A percentile compares a stretch with the other conserved stretches of the same genome.
Conservation (phyloP, 805 yeast genomes). For the Wickerhamomyces subpelliculosus region DNA sequence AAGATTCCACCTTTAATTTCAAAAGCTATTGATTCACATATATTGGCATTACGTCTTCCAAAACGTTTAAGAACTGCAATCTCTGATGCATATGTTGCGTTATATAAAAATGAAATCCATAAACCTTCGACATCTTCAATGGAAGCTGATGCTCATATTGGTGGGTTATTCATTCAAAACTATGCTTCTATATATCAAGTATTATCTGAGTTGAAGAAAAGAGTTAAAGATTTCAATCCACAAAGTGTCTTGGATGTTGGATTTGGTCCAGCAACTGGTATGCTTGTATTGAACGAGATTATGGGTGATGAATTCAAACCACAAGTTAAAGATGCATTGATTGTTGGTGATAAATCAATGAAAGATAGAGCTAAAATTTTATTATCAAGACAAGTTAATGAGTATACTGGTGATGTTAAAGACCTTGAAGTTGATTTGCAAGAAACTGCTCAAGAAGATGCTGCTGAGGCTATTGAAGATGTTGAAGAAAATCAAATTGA, state of each 20-base stretch:
- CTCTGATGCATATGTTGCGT: constrained; percentile 43
- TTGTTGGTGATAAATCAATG: constrained; percentile 71
- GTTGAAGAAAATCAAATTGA: constrained; percentile 13
- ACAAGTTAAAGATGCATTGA: constrained; percentile 57
- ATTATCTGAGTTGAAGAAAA: constrained; percentile 53
- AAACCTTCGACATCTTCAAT: constrained; percentile 33
- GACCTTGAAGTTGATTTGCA: constrained; percentile 13
- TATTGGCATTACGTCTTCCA: constrained; percentile 55
- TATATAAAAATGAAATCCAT: constrained; percentile 50
- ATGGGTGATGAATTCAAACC: constrained; percentile 64
- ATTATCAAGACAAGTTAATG: constrained; percentile 62
- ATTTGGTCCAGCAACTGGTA: constrained; percentile 88
- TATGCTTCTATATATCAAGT: constrained; percentile 66
- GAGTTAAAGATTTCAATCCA: constrained; percentile 60
- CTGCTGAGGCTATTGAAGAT: constrained; percentile 5
- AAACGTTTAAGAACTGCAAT: constrained; percentile 56
- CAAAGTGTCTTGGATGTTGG: constrained; percentile 69
- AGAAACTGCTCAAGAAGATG: constrained; percentile 9
- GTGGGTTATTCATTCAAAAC: constrained; percentile 73
- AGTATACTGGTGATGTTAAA: constrained; percentile 23
- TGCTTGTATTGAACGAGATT: constrained; percentile 79
- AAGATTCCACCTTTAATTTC: constrained; percentile 51
- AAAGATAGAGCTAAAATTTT: constrained; percentile 70
- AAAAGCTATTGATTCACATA: constrained; percentile 54
- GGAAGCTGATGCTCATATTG: constrained; percentile 77